These are phyloP conservation scores for Arachnomyces sp. DNA, from an alignment of 2,329 filamentous ascomycete genomes.

Conservation along the genomic window DNA sequence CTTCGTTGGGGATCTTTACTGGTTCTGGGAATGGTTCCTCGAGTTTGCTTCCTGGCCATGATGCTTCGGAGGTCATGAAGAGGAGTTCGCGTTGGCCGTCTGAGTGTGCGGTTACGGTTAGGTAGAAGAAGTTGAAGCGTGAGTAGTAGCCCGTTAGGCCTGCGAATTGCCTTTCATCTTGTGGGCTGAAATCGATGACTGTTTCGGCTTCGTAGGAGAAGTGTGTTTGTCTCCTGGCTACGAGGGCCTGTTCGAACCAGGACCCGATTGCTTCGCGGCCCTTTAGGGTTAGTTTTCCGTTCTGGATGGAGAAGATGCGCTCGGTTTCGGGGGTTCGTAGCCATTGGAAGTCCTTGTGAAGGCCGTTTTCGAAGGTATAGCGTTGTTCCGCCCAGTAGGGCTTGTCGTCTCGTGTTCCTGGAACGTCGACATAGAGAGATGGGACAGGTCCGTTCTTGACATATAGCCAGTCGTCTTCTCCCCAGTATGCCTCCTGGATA, in stretches of 20 bases:
- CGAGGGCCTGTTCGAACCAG: constrained; percentile 52
- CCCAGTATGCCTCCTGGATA: constrained; percentile 54
- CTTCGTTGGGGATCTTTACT: constrained; percentile 45
- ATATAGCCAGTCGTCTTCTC: constrained; percentile 54
- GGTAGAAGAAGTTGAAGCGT: constrained; percentile 58
- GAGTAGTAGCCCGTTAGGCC: constrained; percentile 56
- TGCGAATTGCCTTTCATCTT: constrained; percentile 53
- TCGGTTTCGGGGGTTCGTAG: constrained; percentile 48
- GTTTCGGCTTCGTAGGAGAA: constrained; percentile 57
- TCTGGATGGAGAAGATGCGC: constrained; percentile 40
- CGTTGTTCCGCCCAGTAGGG: constrained; percentile 43
- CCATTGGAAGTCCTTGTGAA: constrained; percentile 51
- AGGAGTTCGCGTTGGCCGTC: constrained; percentile 52
- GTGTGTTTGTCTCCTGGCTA: constrained; percentile 48
- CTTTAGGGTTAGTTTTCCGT: constrained; percentile 38
- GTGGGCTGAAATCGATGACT: constrained; percentile 44
- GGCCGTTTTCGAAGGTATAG: constrained; percentile 40
- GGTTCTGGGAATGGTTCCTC: constrained; percentile 34
- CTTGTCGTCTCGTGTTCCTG: constrained; percentile 39
- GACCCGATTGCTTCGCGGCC: constrained; percentile 49
- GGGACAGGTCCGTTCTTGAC: constrained; percentile 51
- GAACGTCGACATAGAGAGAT: constrained; percentile 46
- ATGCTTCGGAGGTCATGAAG: constrained; percentile 49
- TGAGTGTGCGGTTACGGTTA: constrained; percentile 49
- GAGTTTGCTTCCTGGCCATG: constrained; percentile 47